Evolutionary conservation across 163 green algal genomes (phyloP).

Genomic region (Scenedesmus sp.): DNA sequence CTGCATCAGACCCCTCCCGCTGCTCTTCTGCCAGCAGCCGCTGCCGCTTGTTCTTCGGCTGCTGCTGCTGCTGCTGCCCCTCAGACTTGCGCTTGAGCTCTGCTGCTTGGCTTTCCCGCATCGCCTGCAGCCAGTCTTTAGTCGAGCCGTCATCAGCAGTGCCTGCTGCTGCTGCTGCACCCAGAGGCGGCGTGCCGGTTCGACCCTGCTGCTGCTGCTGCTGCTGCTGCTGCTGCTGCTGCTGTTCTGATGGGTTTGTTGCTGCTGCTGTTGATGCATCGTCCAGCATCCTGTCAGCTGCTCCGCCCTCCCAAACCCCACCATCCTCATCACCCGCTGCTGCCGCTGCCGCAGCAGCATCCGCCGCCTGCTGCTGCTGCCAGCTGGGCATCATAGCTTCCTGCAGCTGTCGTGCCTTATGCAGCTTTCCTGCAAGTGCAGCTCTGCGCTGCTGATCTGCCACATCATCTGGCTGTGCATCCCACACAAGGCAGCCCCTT

Average conservation of each 20-base stretch:
- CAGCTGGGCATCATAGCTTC: background rate
- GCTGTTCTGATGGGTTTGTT: background rate
- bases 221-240: background rate
- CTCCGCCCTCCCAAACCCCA: background rate
- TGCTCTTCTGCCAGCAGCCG: background rate
- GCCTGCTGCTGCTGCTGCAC: background rate
- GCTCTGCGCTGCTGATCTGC: background rate
- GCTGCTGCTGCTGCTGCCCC: constrained; percentile 30
- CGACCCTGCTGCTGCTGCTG: background rate
- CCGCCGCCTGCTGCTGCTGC: background rate
- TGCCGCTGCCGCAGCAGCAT: background rate
- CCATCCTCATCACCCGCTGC: background rate
- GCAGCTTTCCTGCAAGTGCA: background rate
- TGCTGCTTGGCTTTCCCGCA: constrained; percentile 8
- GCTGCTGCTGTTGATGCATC: background rate
- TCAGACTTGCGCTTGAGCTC: constrained; percentile 19
- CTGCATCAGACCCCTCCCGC: background rate
- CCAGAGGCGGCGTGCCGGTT: background rate
- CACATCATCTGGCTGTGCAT: background rate
- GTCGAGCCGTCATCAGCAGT: background rate
- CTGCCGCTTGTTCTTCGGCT: constrained; percentile 6
- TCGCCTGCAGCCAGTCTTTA: constrained; percentile 6
- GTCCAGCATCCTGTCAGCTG: background rate
- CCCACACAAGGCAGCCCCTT: background rate
- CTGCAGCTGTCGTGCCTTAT: background rate